Evolutionary conservation across 1,139 yeast genomes (phyloP).

Genomic region (Magnusiomyces sp.): DNA sequence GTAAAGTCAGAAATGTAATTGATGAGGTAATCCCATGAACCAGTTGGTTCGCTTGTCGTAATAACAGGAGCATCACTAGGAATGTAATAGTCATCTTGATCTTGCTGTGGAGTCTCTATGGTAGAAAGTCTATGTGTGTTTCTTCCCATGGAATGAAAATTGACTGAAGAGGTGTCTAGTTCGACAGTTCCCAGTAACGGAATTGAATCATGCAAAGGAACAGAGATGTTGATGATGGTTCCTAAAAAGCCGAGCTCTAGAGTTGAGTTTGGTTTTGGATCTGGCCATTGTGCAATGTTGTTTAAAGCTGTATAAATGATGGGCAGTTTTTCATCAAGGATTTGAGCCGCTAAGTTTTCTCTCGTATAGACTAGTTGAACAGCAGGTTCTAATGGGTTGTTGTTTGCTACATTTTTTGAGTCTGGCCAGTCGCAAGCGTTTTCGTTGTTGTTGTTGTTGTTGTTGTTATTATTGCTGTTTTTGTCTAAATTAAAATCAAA

Average conservation of each 20-base stretch:
- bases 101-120: neutral
- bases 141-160: constrained; percentile 7
- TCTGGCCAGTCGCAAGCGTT: too few relatives aligned
- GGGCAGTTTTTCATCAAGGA: constrained; percentile 4
- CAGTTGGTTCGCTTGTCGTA: constrained; percentile 18
- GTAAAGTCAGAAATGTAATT: constrained; percentile 16
- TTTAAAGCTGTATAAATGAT: constrained; percentile 10
- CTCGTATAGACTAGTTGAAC: too few relatives aligned
- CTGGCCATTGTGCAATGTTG: constrained; percentile 27
- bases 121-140: constrained; percentile 3
- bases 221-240: constrained; percentile 15
- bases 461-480: too few relatives aligned
- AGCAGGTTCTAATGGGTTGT: neutral
- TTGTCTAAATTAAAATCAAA: too few relatives aligned
- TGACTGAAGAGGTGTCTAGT: constrained; percentile 8
- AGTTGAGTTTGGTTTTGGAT: constrained; percentile 16
- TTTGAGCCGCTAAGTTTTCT: neutral
- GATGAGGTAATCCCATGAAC: constrained; percentile 20
- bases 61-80: constrained; percentile 12
- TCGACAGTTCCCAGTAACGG: constrained; percentile 16
- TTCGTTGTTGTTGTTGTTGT: too few relatives aligned
- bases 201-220: constrained; percentile 15
- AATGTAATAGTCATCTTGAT: neutral
- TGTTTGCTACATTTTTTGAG: too few relatives aligned
- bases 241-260: constrained; percentile 26